Conservation (phyloP, 768 basidiomycete genomes). For the Antrodiella citrinella region DNA sequence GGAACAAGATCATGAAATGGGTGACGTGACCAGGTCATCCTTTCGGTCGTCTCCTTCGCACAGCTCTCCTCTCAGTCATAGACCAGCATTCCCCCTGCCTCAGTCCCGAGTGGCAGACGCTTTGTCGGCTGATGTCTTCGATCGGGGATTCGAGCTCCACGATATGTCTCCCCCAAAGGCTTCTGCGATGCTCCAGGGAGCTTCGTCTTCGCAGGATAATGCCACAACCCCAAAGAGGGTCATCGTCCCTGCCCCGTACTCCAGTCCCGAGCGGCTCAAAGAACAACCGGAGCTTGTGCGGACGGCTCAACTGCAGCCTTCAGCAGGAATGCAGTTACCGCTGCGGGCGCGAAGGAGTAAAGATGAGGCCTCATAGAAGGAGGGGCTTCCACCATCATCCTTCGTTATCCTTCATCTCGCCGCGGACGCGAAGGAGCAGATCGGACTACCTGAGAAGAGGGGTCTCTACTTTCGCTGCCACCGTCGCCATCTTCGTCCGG, state of each 20-base stretch:
- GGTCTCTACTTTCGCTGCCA: too few relatives aligned
- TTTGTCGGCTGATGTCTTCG: background rate
- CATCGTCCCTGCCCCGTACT: background rate
- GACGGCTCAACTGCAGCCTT: constrained; percentile 23
- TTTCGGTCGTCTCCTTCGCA: background rate
- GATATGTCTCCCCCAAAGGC: background rate
- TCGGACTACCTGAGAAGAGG: too few relatives aligned
- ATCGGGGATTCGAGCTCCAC: background rate
- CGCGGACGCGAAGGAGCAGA: too few relatives aligned
- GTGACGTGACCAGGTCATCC: constrained; percentile 9
- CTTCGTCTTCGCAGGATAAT: too few relatives aligned
- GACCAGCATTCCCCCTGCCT: background rate
- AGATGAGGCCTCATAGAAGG: background rate
- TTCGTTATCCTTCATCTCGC: background rate
- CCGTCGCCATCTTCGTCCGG: too few relatives aligned
- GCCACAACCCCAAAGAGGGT: background rate
- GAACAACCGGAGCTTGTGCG: constrained; percentile 7
- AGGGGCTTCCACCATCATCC: background rate
- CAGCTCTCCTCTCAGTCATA: background rate
- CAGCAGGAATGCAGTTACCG: constrained; percentile 22
- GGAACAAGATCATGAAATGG: constrained; percentile 24
- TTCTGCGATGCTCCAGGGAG: too few relatives aligned
- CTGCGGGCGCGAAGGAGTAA: constrained; percentile 3
- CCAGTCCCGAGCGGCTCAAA: background rate
- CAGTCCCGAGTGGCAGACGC: too few relatives aligned